Base-by-base conservation (phyloP, 2,329 filamentous ascomycete species). In the Ceratocystis alfenasii region DNA sequence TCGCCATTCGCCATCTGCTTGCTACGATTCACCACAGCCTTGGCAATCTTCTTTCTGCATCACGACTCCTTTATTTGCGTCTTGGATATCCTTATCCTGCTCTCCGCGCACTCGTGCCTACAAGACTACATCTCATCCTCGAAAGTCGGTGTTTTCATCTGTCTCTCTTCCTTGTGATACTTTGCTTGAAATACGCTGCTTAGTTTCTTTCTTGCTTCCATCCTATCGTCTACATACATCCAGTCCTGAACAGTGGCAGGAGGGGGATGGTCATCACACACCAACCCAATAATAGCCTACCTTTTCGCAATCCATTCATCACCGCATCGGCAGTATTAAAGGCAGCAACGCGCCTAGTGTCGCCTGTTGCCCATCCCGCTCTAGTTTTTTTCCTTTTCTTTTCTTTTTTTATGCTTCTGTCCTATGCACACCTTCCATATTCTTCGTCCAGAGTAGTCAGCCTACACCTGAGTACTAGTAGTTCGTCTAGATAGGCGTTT, bases 301-400 rank as follows among this genome's bases (percentile, higher is more conserved):
- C 55, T 15, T 36, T 30, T 59, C 30, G 55, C 28, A 59, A 36
- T 53, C 48, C 55, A 36, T 59, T 17, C 28, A 59, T 36, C 55
- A 59, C 25, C 48, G 15, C 48, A 25, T 25, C 20, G 25, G 48
- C 41, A 61, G 30, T 22, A 12, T 10, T n/a, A 41, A 53, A 20
- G 33, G 64, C 62, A 67, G 15, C 46, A 60, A 33, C 55, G 65
- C 65, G 65, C 65, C 45, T 15, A 67, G 55, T 67, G 62, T 63
- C 45, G 62, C 46, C 62, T 63, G 20, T 59, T 50, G 55, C 46
- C 15, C 20, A 44, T 20, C 36, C 25, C 48, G 45, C 30, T n/a
- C 44, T 30, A 41, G 33, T 36, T 10, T 25, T 25, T 25, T 25
- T 25, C 2, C 22, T 25, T 25, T 25, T 25, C 22, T 22, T 22